Base-by-base conservation (phyloP, 768 basidiomycete genomes). In the Amanita rubescens region DNA sequence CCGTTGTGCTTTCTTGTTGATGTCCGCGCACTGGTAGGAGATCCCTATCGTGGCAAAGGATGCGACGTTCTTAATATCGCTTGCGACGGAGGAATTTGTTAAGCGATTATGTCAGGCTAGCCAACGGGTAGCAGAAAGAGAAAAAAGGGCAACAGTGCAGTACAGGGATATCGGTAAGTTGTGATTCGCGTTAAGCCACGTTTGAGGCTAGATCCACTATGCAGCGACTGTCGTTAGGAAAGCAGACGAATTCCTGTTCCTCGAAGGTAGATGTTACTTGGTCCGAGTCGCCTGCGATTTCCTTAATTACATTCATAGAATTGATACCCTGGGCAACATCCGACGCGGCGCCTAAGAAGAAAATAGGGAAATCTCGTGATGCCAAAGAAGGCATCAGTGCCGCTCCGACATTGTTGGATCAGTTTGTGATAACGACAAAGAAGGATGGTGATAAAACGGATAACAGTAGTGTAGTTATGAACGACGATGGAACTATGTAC, bases 41-140 rank as follows among this genome's bases (percentile, higher is more conserved):
- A 76, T 92, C 49, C 83, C 87, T 0, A 81, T 82, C 38, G 73
- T 90, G 4, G 82, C 84, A 10, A 84, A 75, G 63, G 92, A 94
- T 50, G 90, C 90, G 20, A 78, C 81, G 0, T 82, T 90, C 59
- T 68, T 92, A 57, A 84, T 94, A 43, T 82, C 88, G 19, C 70
- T 91, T 24, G 91, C 91, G 5, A 85, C 93, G 52, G 93, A 95
- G 68, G 86, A 91, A 65, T 94, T 95, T 58, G 85, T 94, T 49
- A 83, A 80, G 65, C 77, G 83, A 47, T 69, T 94, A 25, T 76
- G 79, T 30, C 80, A 85, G 53, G 85, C 88, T 5, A 80, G 79
- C n/a, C 82, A 87, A 57, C 76, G 71, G 49, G 76, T 82, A 12
- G 89, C 92, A 5, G 75, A 79, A 54, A 71, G 80, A 49, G 90